These are phyloP conservation scores for Sporodiniella umbellata DNA, from an alignment of 371 early-diverging fungal genomes.

Conservation along the genomic window DNA sequence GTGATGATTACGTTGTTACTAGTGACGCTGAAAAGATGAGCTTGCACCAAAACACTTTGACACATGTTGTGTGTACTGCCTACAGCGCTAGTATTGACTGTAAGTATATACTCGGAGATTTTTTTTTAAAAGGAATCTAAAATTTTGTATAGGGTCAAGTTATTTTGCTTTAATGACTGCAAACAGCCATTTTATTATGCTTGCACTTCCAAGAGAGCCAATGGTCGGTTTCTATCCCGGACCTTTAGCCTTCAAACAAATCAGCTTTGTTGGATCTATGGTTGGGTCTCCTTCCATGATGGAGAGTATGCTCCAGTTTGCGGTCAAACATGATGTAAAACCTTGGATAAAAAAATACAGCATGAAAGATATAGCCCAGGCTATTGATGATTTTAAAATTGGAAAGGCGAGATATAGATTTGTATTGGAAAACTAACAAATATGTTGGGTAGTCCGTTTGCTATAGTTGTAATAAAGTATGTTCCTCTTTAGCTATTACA, in stretches of 20 bases:
- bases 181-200: too few species aligned
- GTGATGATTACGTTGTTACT: conserved; percentile 27
- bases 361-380: conserved; percentile 58
- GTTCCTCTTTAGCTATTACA: too few species aligned
- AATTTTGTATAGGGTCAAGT: conserved; percentile 31
- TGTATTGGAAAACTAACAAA: conserved; percentile 49
- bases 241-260: conserved; percentile 31
- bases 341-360: conserved; percentile 62
- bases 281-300: conserved; percentile 57
- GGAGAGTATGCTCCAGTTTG: conserved; percentile 64
- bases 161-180: conserved; percentile 18
- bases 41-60: conserved; percentile 7
- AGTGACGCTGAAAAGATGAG: conserved; percentile 5
- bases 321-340: conserved; percentile 54
- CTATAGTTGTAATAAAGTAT: too few species aligned
- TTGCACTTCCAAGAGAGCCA: too few species aligned
- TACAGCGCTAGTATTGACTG: conserved; percentile 39
- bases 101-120: too few species aligned
- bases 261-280: conserved; percentile 58
- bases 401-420: conserved; percentile 64
- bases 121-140: too few species aligned
- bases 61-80: conserved; percentile 35
- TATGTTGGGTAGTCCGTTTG: too few species aligned
- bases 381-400: conserved; percentile 48
- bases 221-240: too few species aligned